These are phyloP conservation scores for Daldinia decipiens DNA, from an alignment of 495 filamentous ascomycete genomes.

Conservation along the genomic window DNA sequence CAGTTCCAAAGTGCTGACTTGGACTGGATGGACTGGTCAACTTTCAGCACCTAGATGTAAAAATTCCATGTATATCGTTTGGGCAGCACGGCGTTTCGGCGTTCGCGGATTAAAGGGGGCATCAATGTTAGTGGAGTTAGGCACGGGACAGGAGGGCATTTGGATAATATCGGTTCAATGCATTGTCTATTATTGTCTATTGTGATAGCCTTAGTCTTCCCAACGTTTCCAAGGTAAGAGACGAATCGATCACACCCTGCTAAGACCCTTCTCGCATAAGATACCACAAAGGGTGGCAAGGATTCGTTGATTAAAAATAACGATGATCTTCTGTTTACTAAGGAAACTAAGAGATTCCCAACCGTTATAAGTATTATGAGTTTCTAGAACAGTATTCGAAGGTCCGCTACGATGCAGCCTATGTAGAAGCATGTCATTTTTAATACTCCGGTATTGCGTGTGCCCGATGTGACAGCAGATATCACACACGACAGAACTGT, in stretches of 20 bases:
- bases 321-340: constrained; percentile 27
- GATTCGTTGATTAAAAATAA: constrained; percentile 19
- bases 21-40: constrained; percentile 52
- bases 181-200: constrained; percentile 29
- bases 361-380: not conserved
- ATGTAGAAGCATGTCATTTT: constrained; percentile 25
- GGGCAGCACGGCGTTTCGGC: constrained; percentile 30
- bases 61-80: constrained; percentile 17
- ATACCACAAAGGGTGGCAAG: constrained; percentile 29
- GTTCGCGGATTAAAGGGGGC: constrained; percentile 29
- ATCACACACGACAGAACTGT: constrained; percentile 9
- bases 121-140: constrained; percentile 31
- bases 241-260: constrained; percentile 12
- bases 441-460: constrained; percentile 14
- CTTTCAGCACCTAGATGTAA: constrained; percentile 41
- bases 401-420: constrained; percentile 17
- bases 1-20: constrained; percentile 48
- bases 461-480: constrained; percentile 23
- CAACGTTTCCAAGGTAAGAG: constrained; percentile 15
- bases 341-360: constrained; percentile 2
- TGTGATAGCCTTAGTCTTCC: constrained; percentile 8
- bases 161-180: constrained; percentile 33
- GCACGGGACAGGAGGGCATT: constrained; percentile 9
- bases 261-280: constrained; percentile 31
- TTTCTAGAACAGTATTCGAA: constrained; percentile 41